Base-by-base conservation (phyloP, 768 basidiomycete genomes). In the Boletus subcaerulescens region DNA sequence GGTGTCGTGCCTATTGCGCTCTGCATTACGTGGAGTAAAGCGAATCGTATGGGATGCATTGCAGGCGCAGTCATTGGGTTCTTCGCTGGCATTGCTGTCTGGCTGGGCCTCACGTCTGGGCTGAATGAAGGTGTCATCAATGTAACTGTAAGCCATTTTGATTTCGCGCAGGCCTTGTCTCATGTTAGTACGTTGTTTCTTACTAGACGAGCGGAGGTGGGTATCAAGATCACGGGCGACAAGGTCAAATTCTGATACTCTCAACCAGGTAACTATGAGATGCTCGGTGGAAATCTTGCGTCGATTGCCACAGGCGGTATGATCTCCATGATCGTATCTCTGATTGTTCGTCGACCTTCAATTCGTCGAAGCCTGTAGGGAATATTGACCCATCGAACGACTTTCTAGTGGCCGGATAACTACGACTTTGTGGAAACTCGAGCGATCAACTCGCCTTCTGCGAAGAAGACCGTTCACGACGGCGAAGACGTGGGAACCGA, bases 201-300 rank as follows among this genome's bases (percentile, higher is more conserved):
- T 55, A 7, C 33, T 50, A 80, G 78, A 80, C 77, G 5, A 79
- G 74, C 46, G 76, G 79, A 71, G 83, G 85, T 62, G 73, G 75
- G 65, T 77, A 7, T 59, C 26, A 76, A 26, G 52, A 24, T 36
- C 26, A 76, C 32, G 18, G 31, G 14, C 17, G 3, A 40, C 14
- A 17, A 20, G 11, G 13, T 32, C 12, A 17, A 17, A 18, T 45
- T 45, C 46, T 58, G 41, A 57, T 17, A 14, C 35, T 26, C 41
- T 17, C 32, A 36, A 50, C 47, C 53, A 70, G 77, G 75, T 18
- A 79, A 83, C 66, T 76, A 76, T 52, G 79, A 82, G 64, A 95
- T 97, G 92, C 77, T 97, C 15, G 86, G 91, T 0, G 94, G 94
- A 3, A 94, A 95, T 71, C 73, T 96, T n/a, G 86, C 86, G 2